Percentiles rank a stretch among this genome's conserved stretches.
Conservation (phyloP, 768 basidiomycete genomes). For the Lentinus tigrinus region DNA sequence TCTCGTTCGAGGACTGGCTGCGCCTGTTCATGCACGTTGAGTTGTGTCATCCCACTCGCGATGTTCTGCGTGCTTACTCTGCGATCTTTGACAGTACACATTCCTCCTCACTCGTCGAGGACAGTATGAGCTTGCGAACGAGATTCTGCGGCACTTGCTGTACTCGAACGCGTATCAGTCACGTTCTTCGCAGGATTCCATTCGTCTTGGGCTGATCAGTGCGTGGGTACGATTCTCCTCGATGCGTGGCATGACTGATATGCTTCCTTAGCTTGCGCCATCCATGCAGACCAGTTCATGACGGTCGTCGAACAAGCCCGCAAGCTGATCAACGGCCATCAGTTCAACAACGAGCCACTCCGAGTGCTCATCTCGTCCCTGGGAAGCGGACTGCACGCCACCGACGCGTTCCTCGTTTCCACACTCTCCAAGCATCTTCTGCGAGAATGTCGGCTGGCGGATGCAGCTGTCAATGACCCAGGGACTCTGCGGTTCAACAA, state of each 20-base stretch:
- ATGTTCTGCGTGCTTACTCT: background rate
- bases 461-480: constrained; percentile 62
- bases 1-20: constrained; percentile 85
- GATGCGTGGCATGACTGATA: background rate
- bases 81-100: constrained; percentile 59
- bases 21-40: constrained; percentile 79
- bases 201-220: constrained; percentile 81
- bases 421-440: constrained; percentile 83
- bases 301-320: constrained; percentile 73
- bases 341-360: constrained; percentile 86
- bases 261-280: constrained; percentile 64
- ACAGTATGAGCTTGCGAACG: constrained; percentile 67
- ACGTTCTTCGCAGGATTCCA: constrained; percentile 59
- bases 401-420: constrained; percentile 71
- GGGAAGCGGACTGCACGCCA: constrained; percentile 65
- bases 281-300: constrained; percentile 51
- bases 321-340: constrained; percentile 69
- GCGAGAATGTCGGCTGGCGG: constrained; percentile 72
- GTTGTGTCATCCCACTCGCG: constrained; percentile 12
- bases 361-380: constrained; percentile 75
- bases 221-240: constrained; percentile 21
- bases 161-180: constrained; percentile 72
- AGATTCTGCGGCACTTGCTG: constrained; percentile 73
- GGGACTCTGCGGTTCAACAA: constrained; percentile 64
- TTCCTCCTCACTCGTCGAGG: constrained; percentile 65